phyloP scores from a whole-genome alignment of 352 stramenopile genomes.

The Pythium sp. region DNA sequence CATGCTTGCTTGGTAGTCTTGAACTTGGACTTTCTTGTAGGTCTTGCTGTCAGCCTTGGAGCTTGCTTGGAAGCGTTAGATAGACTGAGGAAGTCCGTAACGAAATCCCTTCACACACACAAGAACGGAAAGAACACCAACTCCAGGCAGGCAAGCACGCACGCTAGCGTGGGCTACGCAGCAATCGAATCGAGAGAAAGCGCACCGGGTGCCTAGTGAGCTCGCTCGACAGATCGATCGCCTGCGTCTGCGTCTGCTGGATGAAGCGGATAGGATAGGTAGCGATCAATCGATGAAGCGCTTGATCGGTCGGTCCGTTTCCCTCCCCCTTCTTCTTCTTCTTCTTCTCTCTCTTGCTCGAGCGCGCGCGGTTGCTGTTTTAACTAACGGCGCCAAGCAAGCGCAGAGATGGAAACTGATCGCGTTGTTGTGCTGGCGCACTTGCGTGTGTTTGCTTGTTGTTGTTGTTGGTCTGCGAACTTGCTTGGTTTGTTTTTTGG shows the following conservation, averaged over 20 bases:
- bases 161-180: not conserved
- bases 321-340: not conserved
- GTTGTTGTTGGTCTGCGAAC: not conserved
- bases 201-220: not conserved
- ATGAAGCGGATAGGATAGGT: not conserved
- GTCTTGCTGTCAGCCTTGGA: not conserved
- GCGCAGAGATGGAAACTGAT: conserved; percentile 11
- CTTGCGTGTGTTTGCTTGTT: not conserved
- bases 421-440: not conserved
- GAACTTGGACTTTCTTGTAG: not conserved
- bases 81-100: not conserved
- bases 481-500: not conserved
- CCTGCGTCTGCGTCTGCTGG: not conserved
- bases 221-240: not conserved
- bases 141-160: not conserved
- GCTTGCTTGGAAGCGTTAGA: not conserved
- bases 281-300: not conserved
- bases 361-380: not conserved
- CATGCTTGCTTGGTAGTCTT: conserved; percentile 11
- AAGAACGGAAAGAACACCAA: not conserved
- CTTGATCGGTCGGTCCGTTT: conserved; percentile 1
- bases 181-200: not conserved
- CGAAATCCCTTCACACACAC: not conserved
- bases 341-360: not conserved
- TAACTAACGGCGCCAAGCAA: not conserved